Conservation (phyloP, 2,329 filamentous ascomycete genomes). For the Emmonsia crescens region DNA sequence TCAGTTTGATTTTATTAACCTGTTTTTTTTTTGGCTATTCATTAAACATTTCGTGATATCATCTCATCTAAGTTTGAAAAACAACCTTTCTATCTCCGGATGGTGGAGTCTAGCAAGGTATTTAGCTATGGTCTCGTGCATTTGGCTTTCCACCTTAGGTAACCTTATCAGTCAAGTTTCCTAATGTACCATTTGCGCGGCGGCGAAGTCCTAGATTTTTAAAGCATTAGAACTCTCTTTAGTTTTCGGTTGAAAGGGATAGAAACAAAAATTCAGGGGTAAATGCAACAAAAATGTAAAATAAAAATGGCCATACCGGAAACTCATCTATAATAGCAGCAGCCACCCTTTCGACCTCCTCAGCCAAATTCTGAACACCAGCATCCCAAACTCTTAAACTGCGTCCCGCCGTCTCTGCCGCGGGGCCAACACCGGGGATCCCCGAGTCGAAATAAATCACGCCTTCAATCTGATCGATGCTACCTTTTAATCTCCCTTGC, state of each 20-base stretch:
- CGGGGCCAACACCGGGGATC: slow-evolving; percentile 54
- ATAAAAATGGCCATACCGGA: slow-evolving; percentile 45
- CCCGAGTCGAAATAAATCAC: slow-evolving; percentile 74
- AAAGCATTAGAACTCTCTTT: slow-evolving; percentile 3
- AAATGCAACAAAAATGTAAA: neutral
- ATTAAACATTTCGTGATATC: neutral
- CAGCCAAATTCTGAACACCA: slow-evolving; percentile 74
- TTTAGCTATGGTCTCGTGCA: neutral
- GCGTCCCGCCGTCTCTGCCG: slow-evolving; percentile 50
- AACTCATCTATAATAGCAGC: slow-evolving; percentile 71
- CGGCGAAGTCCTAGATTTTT: slow-evolving; percentile 23
- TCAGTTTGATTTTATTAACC: neutral
- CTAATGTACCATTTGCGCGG: slow-evolving; percentile 27
- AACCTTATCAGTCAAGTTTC: no score
- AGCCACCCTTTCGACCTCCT: slow-evolving; percentile 81
- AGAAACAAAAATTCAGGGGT: neutral
- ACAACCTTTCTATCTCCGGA: neutral
- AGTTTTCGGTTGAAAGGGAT: neutral
- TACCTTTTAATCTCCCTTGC: slow-evolving; percentile 74
- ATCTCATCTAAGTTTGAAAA: neutral
- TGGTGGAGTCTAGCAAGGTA: neutral
- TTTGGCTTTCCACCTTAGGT: neutral
- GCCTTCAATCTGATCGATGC: slow-evolving; percentile 87
- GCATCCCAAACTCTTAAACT: slow-evolving; percentile 79
- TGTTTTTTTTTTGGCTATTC: neutral